phyloP scores from a whole-genome alignment of 805 yeast genomes.

The Starmerella gropengiesseri region DNA sequence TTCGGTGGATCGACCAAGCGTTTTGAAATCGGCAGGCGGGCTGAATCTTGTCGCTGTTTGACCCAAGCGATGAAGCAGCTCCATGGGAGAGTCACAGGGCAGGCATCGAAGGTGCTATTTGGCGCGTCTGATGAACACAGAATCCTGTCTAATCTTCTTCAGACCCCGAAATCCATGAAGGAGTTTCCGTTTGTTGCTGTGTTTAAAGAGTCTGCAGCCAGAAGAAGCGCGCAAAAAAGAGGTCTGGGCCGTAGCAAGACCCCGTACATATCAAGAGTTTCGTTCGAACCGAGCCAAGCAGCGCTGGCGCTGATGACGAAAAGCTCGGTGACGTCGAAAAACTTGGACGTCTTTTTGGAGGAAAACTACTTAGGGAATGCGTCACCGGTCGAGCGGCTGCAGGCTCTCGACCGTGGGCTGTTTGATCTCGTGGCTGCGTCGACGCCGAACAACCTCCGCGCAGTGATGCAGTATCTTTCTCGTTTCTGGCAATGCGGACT shows the following conservation, averaged over 20 bases:
- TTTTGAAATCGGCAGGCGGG: too few relatives aligned
- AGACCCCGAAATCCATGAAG: not conserved
- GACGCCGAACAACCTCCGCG: constrained; percentile 21
- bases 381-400: constrained; percentile 15
- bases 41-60: too few relatives aligned
- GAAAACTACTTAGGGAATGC: constrained; percentile 14
- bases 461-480: constrained; percentile 24
- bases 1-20: too few relatives aligned
- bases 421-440: constrained; percentile 21
- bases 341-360: constrained; percentile 23
- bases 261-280: not conserved
- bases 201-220: not conserved
- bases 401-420: constrained; percentile 19
- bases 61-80: too few relatives aligned
- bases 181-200: constrained; percentile 10
- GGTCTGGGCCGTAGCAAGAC: not conserved
- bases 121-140: not conserved
- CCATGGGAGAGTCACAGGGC: not conserved
- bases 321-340: constrained; percentile 19
- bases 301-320: constrained; percentile 14
- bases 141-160: constrained; percentile 4
- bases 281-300: constrained; percentile 1
- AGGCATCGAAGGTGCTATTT: not conserved
- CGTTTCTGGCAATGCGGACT: constrained; percentile 25
- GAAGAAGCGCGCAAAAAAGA: too few relatives aligned